Conservation (phyloP, 345 rosid genomes). For the Physaria fendleri region DNA sequence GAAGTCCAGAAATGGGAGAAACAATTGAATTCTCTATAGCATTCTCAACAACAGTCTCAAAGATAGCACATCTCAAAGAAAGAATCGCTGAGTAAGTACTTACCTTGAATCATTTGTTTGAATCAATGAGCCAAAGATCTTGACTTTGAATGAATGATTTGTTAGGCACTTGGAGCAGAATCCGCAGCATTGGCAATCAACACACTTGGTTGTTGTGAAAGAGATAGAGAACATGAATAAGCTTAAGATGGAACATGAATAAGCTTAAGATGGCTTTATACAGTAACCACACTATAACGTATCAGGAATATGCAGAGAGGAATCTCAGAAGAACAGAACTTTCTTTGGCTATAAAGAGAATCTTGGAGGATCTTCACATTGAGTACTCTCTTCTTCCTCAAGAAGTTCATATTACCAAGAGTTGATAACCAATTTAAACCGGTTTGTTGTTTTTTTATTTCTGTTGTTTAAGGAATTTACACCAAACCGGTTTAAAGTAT, state of each 20-base stretch:
- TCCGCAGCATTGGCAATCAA: constrained; percentile 53
- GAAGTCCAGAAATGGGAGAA: constrained; percentile 84
- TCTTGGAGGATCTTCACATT: no score
- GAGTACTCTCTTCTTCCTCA: no score
- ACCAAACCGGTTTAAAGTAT: no score
- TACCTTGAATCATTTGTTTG: neutral
- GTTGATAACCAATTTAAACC: no score
- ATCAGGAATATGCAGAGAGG: constrained; percentile 52
- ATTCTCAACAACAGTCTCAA: constrained; percentile 52
- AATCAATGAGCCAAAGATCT: neutral
- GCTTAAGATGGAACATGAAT: no score
- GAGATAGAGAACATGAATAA: constrained; percentile 65
- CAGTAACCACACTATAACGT: constrained; percentile 58
- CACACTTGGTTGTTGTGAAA: constrained; percentile 45
- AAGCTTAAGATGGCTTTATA: constrained; percentile 62
- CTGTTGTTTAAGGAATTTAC: neutral
- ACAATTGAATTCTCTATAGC: constrained; percentile 56
- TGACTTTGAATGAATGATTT: neutral
- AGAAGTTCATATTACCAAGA: no score
- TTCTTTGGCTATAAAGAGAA: constrained; percentile 45
- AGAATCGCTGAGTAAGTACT: constrained; percentile 49
- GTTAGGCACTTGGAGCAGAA: constrained; percentile 66
- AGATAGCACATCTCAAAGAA: constrained; percentile 44
- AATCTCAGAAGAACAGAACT: constrained; percentile 53
- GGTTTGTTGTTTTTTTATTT: no score